phyloP scores from a whole-genome alignment of 2,329 filamentous ascomycete species.

The Albifimbria verrucaria region DNA sequence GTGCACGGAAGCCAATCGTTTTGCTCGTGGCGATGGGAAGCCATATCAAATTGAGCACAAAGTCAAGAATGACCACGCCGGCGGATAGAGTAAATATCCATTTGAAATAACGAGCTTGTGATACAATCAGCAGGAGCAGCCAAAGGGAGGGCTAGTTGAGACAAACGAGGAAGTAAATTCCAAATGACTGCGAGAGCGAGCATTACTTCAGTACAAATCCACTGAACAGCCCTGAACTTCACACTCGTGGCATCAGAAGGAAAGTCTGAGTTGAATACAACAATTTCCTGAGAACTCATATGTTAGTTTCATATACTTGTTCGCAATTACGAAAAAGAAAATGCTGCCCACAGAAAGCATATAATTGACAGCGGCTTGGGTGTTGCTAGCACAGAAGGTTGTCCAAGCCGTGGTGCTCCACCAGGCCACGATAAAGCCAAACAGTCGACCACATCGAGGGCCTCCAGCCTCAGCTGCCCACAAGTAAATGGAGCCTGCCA shows the following conservation, averaged over 20 bases:
- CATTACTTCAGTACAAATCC: constrained; percentile 53
- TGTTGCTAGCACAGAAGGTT: constrained; percentile 53
- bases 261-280: constrained; percentile 54
- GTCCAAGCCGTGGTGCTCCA: constrained; percentile 63
- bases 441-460: constrained; percentile 49
- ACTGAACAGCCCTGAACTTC: constrained; percentile 59
- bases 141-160: constrained; percentile 11
- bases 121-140: neutral
- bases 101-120: constrained; percentile 39
- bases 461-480: constrained; percentile 60
- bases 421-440: constrained; percentile 62
- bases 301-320: too few relatives aligned
- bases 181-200: constrained; percentile 46
- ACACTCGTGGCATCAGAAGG: constrained; percentile 48
- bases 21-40: constrained; percentile 53
- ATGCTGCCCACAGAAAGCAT: constrained; percentile 43
- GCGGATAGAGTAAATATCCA: constrained; percentile 50
- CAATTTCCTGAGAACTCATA: constrained; percentile 43
- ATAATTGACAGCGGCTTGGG: constrained; percentile 48
- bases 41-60: constrained; percentile 59
- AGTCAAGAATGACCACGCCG: constrained; percentile 52
- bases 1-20: constrained; percentile 55
- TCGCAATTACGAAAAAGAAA: neutral
- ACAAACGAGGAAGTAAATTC: constrained; percentile 48
- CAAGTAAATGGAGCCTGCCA: constrained; percentile 58